A percentile compares a stretch with the other conserved stretches of the same genome.
Conservation (phyloP, 257 asterid species). For the Nicotiana attenuata region DNA sequence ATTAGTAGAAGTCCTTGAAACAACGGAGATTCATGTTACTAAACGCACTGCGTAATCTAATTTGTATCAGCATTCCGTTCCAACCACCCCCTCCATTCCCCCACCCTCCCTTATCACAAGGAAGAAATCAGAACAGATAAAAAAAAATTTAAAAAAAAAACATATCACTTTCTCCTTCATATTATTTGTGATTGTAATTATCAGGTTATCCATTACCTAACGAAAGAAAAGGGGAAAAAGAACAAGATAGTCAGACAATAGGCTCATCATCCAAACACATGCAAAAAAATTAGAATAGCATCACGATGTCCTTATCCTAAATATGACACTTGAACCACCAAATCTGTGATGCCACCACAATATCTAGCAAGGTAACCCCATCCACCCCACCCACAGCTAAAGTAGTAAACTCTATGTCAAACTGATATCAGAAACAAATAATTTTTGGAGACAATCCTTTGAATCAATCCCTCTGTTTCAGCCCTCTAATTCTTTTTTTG, state of each 20-base stretch:
- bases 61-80: not conserved
- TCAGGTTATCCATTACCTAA: not conserved
- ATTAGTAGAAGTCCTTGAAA: not conserved
- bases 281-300: not conserved
- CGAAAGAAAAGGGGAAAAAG: not conserved
- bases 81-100: not conserved
- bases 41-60: not conserved
- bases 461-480: not conserved
- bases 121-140: not conserved
- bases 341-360: not conserved
- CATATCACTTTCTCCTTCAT: not conserved
- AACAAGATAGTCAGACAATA: not conserved
- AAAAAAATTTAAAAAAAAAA: not conserved
- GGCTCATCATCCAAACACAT: not conserved
- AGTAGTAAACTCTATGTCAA: not conserved
- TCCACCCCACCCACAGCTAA: not conserved
- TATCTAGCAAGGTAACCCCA: not conserved
- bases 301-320: not conserved
- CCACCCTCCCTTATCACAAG: not conserved
- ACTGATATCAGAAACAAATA: not conserved
- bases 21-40: not conserved
- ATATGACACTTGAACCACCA: not conserved
- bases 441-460: not conserved
- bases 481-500: not conserved
- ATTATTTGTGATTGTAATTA: not conserved